Evolutionary conservation across 1,284 basidiomycete genomes (phyloP), one percentile per base, ranked within the genome.

Genomic region (Ceratobasidium sp.): DNA sequence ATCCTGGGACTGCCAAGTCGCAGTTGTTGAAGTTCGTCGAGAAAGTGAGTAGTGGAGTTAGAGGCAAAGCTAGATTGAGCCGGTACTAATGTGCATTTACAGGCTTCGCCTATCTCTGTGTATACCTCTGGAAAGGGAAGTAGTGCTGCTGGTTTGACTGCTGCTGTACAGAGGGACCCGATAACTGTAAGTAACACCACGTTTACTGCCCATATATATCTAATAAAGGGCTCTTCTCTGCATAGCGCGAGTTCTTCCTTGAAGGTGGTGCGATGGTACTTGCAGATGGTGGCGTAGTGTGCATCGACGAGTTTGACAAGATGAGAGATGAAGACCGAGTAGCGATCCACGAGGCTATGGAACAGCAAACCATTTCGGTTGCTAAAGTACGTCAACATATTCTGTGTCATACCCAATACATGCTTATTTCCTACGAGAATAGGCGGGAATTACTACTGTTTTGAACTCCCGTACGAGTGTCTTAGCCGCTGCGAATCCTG

Each of bases 291-390:
- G 98, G 98, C 32, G 96, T 99, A 16, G 98, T 99, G 23, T 99
- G 98, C 80, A 99, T 99, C 79, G 98, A 99, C 80, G 98, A 99
- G 82, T 99, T 99, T 79, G 98, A 99, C 85, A 99, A 99, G 86
- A 99, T 99, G 98, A 87, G 97, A 35, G 98, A 99, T 79, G 97
- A 98, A 82, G 98, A 99, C 80, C 90, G 98, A 74, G 98, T 99
- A 1, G 98, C 98, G 0, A 99, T 99, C 75, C 98, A 99, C 83
- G 98, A 99, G 83, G 98, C 97, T 18, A 99, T 99, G 97, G 97
- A 99, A 80, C 97, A 99, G 80, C 97, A 99, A 81, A 99, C 97
- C 0, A 99, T 99, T 77, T 99, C 98, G 1, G 98, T 99, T 77
- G 97, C 97, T 43, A 99, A 99, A 82, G 62, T 64, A 30, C 18